These are phyloP conservation scores for Phytophthora cactorum DNA, from an alignment of 352 stramenopile genomes.

Conservation along the genomic window DNA sequence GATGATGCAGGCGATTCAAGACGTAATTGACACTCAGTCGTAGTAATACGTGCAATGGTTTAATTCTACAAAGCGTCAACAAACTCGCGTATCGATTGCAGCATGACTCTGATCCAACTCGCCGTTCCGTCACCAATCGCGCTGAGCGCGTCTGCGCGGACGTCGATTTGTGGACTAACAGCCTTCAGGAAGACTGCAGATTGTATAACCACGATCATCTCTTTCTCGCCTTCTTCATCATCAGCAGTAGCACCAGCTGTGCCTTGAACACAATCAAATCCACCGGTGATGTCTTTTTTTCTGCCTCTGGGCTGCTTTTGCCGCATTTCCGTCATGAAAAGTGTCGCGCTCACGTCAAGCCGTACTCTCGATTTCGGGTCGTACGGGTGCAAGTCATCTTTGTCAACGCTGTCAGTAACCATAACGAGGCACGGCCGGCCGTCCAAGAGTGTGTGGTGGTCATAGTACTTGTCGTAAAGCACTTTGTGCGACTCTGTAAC, in stretches of 20 bases:
- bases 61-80: not conserved
- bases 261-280: too few relatives aligned
- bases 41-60: too few relatives aligned
- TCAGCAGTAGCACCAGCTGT: too few relatives aligned
- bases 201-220: constrained; percentile 25
- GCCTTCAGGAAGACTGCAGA: constrained; percentile 27
- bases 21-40: constrained; percentile 12
- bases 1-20: constrained; percentile 21
- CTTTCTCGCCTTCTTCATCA: not conserved
- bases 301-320: too few relatives aligned
- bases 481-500: constrained; percentile 34
- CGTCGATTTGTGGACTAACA: constrained; percentile 5
- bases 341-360: constrained; percentile 34
- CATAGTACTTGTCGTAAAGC: constrained; percentile 33
- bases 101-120: constrained; percentile 24
- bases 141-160: not conserved
- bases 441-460: constrained; percentile 8
- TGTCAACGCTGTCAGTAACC: constrained; percentile 34
- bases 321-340: constrained; percentile 23
- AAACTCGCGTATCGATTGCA: constrained; percentile 20
- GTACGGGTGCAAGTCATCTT: constrained; percentile 50
- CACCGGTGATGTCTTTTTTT: too few relatives aligned
- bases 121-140: constrained; percentile 8
- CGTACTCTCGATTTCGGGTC: constrained; percentile 29
- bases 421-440: constrained; percentile 23